Percentiles rank a stretch among this genome's conserved stretches.
These are phyloP conservation scores for Cryphonectria nitschkei DNA, from an alignment of 2,329 filamentous ascomycete genomes.

Conservation along the genomic window DNA sequence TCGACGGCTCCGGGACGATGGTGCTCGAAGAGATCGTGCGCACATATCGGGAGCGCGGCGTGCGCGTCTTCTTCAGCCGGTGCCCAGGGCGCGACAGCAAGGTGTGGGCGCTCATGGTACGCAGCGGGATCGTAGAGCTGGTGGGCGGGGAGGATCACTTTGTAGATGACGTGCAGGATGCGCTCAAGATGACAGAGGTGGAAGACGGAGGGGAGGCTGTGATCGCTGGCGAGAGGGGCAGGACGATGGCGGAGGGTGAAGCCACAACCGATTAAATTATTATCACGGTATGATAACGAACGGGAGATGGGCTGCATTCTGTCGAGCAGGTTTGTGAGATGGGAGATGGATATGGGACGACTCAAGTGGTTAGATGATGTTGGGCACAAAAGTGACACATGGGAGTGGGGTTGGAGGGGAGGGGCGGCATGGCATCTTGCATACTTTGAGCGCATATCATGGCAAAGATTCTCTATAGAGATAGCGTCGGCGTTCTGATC, in stretches of 20 bases:
- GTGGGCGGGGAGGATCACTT: constrained; percentile 81
- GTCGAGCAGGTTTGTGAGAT: not conserved
- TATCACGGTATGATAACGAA: too few species aligned
- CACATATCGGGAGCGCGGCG: constrained; percentile 75
- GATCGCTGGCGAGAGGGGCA: constrained; percentile 16
- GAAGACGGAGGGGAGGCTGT: constrained; percentile 53
- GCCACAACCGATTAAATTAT: constrained; percentile 11
- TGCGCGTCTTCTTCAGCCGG: constrained; percentile 74
- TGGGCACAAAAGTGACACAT: not conserved
- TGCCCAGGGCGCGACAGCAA: constrained; percentile 51
- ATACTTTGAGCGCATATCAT: not conserved
- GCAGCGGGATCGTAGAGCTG: constrained; percentile 82
- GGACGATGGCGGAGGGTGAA: constrained; percentile 27
- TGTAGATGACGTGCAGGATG: constrained; percentile 81
- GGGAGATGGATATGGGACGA: not conserved
- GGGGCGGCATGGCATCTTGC: not conserved
- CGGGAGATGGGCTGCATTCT: not conserved
- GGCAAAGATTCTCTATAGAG: not conserved
- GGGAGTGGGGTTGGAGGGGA: too few species aligned
- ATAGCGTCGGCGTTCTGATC: constrained; percentile 1
- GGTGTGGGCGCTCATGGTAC: constrained; percentile 75
- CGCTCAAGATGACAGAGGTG: constrained; percentile 77
- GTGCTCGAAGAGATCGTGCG: constrained; percentile 88
- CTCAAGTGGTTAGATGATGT: not conserved
- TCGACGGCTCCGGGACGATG: constrained; percentile 92